These are phyloP conservation scores for Passiflora organensis DNA, from an alignment of 345 rosid species.

Conservation along the genomic window DNA sequence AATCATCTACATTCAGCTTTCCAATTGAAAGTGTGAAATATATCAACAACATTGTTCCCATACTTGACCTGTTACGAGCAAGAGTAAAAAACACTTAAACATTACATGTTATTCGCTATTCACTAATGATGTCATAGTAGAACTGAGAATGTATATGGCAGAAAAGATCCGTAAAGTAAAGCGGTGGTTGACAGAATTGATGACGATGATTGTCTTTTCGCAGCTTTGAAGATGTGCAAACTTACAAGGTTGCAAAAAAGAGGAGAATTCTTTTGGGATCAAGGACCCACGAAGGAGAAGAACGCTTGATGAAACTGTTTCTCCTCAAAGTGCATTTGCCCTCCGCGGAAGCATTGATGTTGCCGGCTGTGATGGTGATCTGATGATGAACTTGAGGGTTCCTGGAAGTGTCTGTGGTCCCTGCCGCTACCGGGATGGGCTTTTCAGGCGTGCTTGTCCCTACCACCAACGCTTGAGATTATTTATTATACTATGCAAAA, in stretches of 20 bases:
- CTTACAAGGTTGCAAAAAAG: conserved; percentile 88
- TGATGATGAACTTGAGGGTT: conserved; percentile 59
- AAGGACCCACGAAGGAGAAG: conserved; percentile 48
- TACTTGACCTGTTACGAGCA: conserved; percentile 63
- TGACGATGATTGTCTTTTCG: background rate
- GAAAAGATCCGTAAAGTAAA: background rate
- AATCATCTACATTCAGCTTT: conserved; percentile 37
- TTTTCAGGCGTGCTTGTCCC: conserved; percentile 59
- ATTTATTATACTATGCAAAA: conserved; percentile 13
- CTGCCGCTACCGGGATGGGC: conserved; percentile 21
- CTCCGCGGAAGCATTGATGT: conserved; percentile 30
- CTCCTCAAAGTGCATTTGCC: conserved; percentile 45
- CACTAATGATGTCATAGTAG: too few species aligned
- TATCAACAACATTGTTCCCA: conserved; percentile 88
- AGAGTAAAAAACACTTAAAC: conserved; percentile 1
- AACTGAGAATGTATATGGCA: background rate
- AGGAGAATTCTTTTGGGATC: conserved; percentile 87
- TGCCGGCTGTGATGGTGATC: conserved; percentile 57
- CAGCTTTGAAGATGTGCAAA: conserved; percentile 4
- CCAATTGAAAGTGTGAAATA: conserved; percentile 72
- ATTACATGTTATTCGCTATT: background rate
- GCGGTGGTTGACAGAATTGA: background rate
- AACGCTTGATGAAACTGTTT: conserved; percentile 65
- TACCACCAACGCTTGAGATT: conserved; percentile 16
- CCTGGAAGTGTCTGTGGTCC: conserved; percentile 34